These are phyloP conservation scores for Helotiales sp. DNA, from an alignment of 2,329 filamentous ascomycete species.

Conservation along the genomic window DNA sequence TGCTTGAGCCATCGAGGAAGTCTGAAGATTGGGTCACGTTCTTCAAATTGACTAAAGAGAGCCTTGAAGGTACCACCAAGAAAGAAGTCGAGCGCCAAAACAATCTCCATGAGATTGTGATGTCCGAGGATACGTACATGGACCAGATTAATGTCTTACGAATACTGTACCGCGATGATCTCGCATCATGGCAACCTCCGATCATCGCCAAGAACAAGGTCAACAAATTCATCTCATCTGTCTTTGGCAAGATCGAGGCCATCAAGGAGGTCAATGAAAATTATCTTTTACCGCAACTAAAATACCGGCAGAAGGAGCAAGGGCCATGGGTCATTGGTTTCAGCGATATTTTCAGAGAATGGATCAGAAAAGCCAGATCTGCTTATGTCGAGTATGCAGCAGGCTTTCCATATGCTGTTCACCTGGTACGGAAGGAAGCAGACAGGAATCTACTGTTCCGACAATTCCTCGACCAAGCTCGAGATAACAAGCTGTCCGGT, in stretches of 20 bases:
- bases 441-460: slow-evolving; percentile 84
- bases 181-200: slow-evolving; percentile 70
- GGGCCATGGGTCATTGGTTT: slow-evolving; percentile 93
- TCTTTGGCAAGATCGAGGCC: slow-evolving; percentile 88
- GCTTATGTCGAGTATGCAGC: slow-evolving; percentile 93
- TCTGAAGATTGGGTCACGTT: slow-evolving; percentile 84
- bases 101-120: slow-evolving; percentile 91
- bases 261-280: slow-evolving; percentile 93
- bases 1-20: slow-evolving; percentile 66
- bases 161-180: slow-evolving; percentile 79
- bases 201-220: slow-evolving; percentile 79
- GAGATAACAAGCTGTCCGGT: slow-evolving; percentile 74
- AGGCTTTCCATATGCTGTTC: slow-evolving; percentile 80
- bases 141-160: slow-evolving; percentile 84
- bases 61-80: slow-evolving; percentile 68
- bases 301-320: slow-evolving; percentile 95
- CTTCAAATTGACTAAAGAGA: slow-evolving; percentile 79
- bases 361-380: slow-evolving; percentile 89
- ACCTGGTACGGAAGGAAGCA: slow-evolving; percentile 79
- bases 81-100: slow-evolving; percentile 95
- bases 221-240: slow-evolving; percentile 76
- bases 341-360: slow-evolving; percentile 96
- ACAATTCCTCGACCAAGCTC: slow-evolving; percentile 79
- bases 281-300: slow-evolving; percentile 86
- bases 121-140: slow-evolving; percentile 89